phyloP scores from a whole-genome alignment of 176 grass and related monocot species.

The Dendrocalamus sinicus region DNA sequence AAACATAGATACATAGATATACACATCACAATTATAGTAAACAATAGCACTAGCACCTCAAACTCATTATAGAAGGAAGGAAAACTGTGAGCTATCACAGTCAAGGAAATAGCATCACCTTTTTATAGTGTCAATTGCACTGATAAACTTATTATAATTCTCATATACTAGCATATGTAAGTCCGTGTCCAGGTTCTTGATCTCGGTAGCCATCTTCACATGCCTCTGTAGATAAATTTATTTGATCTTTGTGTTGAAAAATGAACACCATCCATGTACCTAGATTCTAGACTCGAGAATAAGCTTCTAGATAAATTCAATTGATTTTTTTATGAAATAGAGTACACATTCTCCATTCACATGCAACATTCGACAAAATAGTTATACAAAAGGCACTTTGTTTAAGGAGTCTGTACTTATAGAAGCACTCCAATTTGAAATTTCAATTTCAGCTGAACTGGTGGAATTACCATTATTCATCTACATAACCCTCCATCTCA shows the following conservation, averaged over 20 bases:
- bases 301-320: not conserved
- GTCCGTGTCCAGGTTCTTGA: slow-evolving; percentile 98
- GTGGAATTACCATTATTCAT: not conserved
- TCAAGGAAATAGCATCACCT: slow-evolving; percentile 55
- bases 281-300: slow-evolving; percentile 2
- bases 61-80: slow-evolving; percentile 28
- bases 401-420: not conserved
- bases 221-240: slow-evolving; percentile 68
- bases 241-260: slow-evolving; percentile 13
- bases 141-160: slow-evolving; percentile 99
- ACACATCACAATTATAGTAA: slow-evolving; percentile 26
- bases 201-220: slow-evolving; percentile 98
- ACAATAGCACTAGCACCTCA: slow-evolving; percentile 37
- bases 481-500: not conserved
- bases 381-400: not conserved
- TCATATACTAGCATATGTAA: slow-evolving; percentile 99
- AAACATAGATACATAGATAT: slow-evolving; percentile 32
- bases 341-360: not conserved
- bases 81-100: not conserved
- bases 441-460: not conserved
- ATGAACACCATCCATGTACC: not conserved
- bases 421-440: slow-evolving; percentile 11
- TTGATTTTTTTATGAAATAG: not conserved
- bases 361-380: slow-evolving; percentile 26
- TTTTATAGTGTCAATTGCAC: slow-evolving; percentile 97